A percentile compares a stretch with the other conserved stretches of the same genome.
Conservation (phyloP, 441 rosid genomes). For the Kokia cookei region DNA sequence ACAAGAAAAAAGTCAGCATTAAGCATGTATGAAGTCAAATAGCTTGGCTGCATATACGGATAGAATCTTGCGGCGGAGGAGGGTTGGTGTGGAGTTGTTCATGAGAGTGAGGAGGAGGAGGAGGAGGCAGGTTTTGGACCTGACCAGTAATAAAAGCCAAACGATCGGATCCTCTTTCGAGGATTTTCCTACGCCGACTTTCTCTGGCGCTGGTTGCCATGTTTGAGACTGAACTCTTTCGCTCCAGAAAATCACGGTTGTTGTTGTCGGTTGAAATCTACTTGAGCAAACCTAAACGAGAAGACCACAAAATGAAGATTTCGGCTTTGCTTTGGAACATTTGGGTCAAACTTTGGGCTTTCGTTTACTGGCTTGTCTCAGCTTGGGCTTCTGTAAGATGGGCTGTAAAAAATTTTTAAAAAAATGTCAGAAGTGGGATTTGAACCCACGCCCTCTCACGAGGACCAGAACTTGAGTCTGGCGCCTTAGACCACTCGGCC, state of each 20-base stretch:
- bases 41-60: neutral
- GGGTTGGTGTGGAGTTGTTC: slow-evolving; percentile 14
- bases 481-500: slow-evolving; percentile 90
- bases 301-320: neutral
- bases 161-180: slow-evolving; percentile 83
- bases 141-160: slow-evolving; percentile 73
- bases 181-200: slow-evolving; percentile 69
- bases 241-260: neutral
- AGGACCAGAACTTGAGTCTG: slow-evolving; percentile 79
- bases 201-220: slow-evolving; percentile 73
- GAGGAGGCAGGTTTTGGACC: slow-evolving; percentile 33
- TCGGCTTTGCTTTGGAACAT: neutral
- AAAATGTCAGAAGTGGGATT: slow-evolving; percentile 37
- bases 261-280: neutral
- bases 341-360: too few species aligned
- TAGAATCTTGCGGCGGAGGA: slow-evolving; percentile 23
- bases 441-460: slow-evolving; percentile 74
- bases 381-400: neutral
- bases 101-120: slow-evolving; percentile 28
- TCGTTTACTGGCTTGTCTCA: too few species aligned
- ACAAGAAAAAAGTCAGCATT: neutral
- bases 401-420: neutral
- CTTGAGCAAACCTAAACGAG: too few species aligned
- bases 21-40: neutral
- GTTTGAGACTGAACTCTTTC: neutral